Evolutionary conservation across 768 basidiomycete genomes (phyloP).

Genomic region (Podaxis carcinomalis): DNA sequence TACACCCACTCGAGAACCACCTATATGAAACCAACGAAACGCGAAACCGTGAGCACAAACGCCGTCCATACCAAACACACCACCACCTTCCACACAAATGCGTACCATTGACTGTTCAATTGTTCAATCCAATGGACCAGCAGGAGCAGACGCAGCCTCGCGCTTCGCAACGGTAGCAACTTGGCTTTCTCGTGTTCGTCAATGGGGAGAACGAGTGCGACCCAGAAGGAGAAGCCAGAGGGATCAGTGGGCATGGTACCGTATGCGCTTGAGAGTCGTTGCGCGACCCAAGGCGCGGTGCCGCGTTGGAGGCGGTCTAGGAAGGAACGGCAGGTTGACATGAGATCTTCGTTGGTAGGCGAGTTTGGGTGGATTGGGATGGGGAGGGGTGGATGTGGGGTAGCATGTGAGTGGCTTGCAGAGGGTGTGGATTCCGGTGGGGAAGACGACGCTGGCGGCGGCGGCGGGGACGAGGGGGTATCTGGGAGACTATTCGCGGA

Average conservation of each 20-base stretch:
- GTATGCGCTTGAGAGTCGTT: constrained; percentile 75
- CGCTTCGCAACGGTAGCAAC: constrained; percentile 75
- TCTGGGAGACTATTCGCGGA: background rate
- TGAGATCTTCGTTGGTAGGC: constrained; percentile 59
- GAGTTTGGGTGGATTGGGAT: constrained; percentile 16
- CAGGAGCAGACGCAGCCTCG: constrained; percentile 74
- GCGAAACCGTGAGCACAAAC: constrained; percentile 26
- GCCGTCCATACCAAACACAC: constrained; percentile 18
- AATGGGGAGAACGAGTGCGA: constrained; percentile 85
- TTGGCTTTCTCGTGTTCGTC: constrained; percentile 88
- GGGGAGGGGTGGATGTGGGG: constrained; percentile 4
- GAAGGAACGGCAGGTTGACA: constrained; percentile 39
- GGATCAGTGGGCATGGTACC: constrained; percentile 75
- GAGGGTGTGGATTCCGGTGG: constrained; percentile 10
- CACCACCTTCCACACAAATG: constrained; percentile 21
- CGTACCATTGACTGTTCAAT: constrained; percentile 49
- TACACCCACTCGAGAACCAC: constrained; percentile 76
- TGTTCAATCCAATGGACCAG: constrained; percentile 94
- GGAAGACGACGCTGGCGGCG: constrained; percentile 3
- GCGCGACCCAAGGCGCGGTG: constrained; percentile 90
- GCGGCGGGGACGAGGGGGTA: background rate
- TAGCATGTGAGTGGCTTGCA: background rate
- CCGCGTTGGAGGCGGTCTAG: constrained; percentile 50
- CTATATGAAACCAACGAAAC: constrained; percentile 37
- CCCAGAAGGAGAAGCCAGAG: constrained; percentile 80